Evolutionary conservation across 208 protist species (phyloP), one percentile per base, ranked within the genome.

Genomic region (Crithidia brevicula): DNA sequence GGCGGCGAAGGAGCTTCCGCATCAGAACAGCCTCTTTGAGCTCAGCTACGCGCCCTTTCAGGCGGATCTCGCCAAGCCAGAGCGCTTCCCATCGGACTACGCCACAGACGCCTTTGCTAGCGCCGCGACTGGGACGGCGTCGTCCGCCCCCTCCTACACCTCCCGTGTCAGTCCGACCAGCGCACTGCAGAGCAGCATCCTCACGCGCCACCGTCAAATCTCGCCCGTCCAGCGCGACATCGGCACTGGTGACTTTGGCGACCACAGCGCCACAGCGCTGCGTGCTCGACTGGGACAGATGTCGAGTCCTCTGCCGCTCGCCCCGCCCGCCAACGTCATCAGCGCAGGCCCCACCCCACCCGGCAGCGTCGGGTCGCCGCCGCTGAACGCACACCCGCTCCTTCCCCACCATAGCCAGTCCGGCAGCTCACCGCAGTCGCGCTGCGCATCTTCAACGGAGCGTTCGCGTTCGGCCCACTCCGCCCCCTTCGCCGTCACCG

Each of bases 21-120:
- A 60, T 51, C 60, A 62, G 27, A 66, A 53, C 42, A 67, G 42
- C 20, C 52, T 62, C 13, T 54, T 49, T 36, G 68, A 74, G 42
- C 52, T 74, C 20, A 67, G 52, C 60, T 68, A 74, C 60, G 20
- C 60, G 1, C 43, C 33, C 22, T 63, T 74, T 30, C 68, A 74
- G 4, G 60, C 46, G 15, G 63, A 67, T 25, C 52, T 74, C 10
- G 60, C 68, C 1, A 30, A 60, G 6, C 68, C 60, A 0, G 57
- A 28, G 4, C 38, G 27, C 13, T 33, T 28, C 22, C 49, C 68
- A 7, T 34, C 25, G 31, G 46, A 56, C 16, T 45, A 20, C 59
- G 43, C 45, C 2, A 36, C 58, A 7, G 67, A 74, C 20, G 43
- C 22, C 30, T 57, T 74, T 10, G 42, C 31, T 9, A 54, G 38